Evolutionary conservation across 2,329 filamentous ascomycete species (phyloP).

Genomic region (Fonsecaea pugnacius): DNA sequence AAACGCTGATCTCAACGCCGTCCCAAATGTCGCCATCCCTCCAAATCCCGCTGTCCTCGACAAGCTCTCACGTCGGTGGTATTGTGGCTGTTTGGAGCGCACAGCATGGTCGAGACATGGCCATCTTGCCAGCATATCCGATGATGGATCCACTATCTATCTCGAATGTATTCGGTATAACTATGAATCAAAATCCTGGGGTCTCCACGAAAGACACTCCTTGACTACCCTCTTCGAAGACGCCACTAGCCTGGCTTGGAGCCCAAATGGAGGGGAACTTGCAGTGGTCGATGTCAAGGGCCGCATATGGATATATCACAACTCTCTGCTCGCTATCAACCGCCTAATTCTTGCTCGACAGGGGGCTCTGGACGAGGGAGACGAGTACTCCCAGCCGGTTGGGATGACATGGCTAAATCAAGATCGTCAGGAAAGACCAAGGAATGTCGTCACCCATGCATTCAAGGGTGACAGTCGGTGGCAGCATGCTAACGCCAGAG

Average conservation of each 20-base stretch:
- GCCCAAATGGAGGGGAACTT: conserved; percentile 74
- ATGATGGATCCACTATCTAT: conserved; percentile 32
- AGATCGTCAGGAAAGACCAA: conserved; percentile 49
- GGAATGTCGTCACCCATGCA: conserved; percentile 49
- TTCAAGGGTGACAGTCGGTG: conserved; percentile 67
- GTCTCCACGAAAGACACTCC: conserved; percentile 22
- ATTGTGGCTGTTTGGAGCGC: conserved; percentile 31
- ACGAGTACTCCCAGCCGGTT: conserved; percentile 77
- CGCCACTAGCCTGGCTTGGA: conserved; percentile 78
- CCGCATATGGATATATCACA: conserved; percentile 73
- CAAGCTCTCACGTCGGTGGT: conserved; percentile 27
- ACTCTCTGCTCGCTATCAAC: conserved; percentile 71
- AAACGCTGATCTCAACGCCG: conserved; percentile 21
- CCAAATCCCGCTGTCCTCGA: conserved; percentile 28
- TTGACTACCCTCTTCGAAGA: conserved; percentile 33
- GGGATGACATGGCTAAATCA: conserved; percentile 81
- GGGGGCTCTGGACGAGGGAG: conserved; percentile 69
- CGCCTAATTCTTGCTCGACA: conserved; percentile 66
- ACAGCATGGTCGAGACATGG: conserved; percentile 36
- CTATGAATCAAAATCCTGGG: conserved; percentile 27
- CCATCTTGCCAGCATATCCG: conserved; percentile 34
- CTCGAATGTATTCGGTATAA: conserved; percentile 31
- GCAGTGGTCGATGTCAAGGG: conserved; percentile 81
- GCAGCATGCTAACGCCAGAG: conserved; percentile 69
- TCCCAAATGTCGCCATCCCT: conserved; percentile 27